These are phyloP conservation scores for Mortierella sp. DNA, from an alignment of 371 early-diverging fungal species.

Conservation along the genomic window DNA sequence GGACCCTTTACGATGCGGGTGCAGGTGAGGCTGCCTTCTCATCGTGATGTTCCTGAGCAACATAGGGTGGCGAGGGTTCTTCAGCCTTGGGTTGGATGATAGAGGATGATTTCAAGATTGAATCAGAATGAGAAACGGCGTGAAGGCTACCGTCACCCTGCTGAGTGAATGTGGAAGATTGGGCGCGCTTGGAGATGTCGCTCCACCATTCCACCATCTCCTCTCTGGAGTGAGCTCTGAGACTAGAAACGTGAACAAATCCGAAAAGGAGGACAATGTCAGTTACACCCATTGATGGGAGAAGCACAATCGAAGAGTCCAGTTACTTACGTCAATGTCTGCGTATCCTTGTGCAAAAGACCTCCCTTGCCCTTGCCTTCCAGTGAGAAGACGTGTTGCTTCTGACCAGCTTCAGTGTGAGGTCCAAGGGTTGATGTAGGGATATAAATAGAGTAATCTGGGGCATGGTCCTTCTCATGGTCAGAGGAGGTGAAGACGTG, in stretches of 20 bases:
- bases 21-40: constrained; percentile 3
- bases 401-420: constrained; percentile 37
- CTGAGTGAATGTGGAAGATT: constrained; percentile 32
- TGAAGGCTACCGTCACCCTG: constrained; percentile 26
- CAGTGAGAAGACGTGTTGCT: constrained; percentile 49
- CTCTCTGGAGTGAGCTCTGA: constrained; percentile 43
- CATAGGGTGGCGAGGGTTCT: constrained; percentile 33
- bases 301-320: too few species aligned
- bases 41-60: constrained; percentile 17
- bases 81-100: too few species aligned
- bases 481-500: constrained; percentile 45
- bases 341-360: constrained; percentile 42
- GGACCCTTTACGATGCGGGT: too few species aligned
- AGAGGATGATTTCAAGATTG: constrained; percentile 28
- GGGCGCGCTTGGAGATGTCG: constrained; percentile 48
- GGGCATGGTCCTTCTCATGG: constrained; percentile 25
- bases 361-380: constrained; percentile 52
- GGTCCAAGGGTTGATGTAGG: constrained; percentile 41
- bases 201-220: constrained; percentile 53
- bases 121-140: constrained; percentile 31
- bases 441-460: constrained; percentile 45
- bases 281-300: too few species aligned
- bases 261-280: too few species aligned
- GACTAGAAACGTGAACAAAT: too few species aligned
- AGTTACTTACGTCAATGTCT: constrained; percentile 44